These are phyloP conservation scores for Scopulariopsis brevicaulis DNA, from an alignment of 2,329 filamentous ascomycete species.

Conservation along the genomic window DNA sequence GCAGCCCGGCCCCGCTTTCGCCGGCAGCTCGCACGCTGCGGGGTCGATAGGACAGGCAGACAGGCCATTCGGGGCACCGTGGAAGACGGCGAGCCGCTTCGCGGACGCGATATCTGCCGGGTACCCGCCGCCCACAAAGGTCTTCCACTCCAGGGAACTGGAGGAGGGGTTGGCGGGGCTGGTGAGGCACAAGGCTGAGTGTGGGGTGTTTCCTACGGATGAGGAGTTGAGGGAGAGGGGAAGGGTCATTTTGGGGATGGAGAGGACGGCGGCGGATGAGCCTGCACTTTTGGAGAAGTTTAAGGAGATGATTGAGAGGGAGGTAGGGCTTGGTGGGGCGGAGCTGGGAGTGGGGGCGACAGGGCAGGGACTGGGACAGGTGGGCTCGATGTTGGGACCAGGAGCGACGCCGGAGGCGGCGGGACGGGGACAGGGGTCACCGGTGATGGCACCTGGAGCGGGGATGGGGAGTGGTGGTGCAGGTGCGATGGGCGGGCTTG, in stretches of 20 bases:
- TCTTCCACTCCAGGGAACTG: slow-evolving; percentile 49
- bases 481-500: neutral
- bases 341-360: neutral
- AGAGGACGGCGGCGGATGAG: slow-evolving; percentile 43
- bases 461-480: neutral
- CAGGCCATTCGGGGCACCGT: slow-evolving; percentile 30
- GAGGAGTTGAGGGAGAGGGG: slow-evolving; percentile 32
- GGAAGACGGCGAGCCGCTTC: slow-evolving; percentile 34
- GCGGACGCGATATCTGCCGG: slow-evolving; percentile 30
- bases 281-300: slow-evolving; percentile 39
- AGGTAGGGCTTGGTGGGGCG: slow-evolving; percentile 1
- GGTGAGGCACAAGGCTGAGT: slow-evolving; percentile 23
- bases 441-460: neutral
- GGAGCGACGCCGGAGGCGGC: no score
- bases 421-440: neutral
- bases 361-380: neutral
- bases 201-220: slow-evolving; percentile 33
- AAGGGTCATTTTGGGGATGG: slow-evolving; percentile 31
- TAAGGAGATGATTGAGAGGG: slow-evolving; percentile 28
- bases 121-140: slow-evolving; percentile 31
- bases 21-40: slow-evolving; percentile 18
- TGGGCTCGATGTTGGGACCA: neutral
- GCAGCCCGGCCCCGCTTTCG: slow-evolving; percentile 16
- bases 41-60: slow-evolving; percentile 12
- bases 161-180: slow-evolving; percentile 40